Conservation (phyloP, 495 filamentous ascomycete species). For the Hypoxylon rickii region DNA sequence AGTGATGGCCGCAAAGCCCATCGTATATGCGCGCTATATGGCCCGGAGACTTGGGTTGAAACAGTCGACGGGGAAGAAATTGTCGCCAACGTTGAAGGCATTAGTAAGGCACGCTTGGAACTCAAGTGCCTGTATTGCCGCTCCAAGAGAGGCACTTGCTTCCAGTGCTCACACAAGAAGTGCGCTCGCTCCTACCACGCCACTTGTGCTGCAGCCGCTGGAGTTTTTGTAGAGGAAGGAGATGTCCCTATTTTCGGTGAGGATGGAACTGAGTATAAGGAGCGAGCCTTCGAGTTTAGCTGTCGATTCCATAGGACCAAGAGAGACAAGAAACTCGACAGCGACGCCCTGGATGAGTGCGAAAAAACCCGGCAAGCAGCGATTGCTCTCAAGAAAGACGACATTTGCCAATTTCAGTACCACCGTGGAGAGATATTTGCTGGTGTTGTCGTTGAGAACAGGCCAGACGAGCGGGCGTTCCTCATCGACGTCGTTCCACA, state of each 20-base stretch:
- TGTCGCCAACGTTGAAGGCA: slow-evolving; percentile 74
- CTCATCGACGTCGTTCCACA: slow-evolving; percentile 85
- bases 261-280: slow-evolving; percentile 87
- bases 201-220: slow-evolving; percentile 88
- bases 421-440: slow-evolving; percentile 86
- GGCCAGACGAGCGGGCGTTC: slow-evolving; percentile 72
- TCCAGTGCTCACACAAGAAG: slow-evolving; percentile 96
- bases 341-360: slow-evolving; percentile 70
- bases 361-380: slow-evolving; percentile 72
- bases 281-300: slow-evolving; percentile 86
- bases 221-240: slow-evolving; percentile 86
- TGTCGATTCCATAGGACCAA: slow-evolving; percentile 93
- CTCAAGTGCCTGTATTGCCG: slow-evolving; percentile 95
- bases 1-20: slow-evolving; percentile 89
- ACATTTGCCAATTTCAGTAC: slow-evolving; percentile 88
- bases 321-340: slow-evolving; percentile 70
- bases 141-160: slow-evolving; percentile 89
- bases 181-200: slow-evolving; percentile 94
- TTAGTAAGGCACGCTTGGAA: slow-evolving; percentile 85
- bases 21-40: slow-evolving; percentile 85
- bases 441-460: slow-evolving; percentile 85
- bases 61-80: slow-evolving; percentile 68
- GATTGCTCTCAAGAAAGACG: slow-evolving; percentile 66
- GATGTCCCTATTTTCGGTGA: slow-evolving; percentile 85
- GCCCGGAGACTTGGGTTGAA: slow-evolving; percentile 89